A percentile compares a stretch with the other conserved stretches of the same genome.
Conservation (phyloP, 805 yeast genomes). For the Candida krabiensis region DNA sequence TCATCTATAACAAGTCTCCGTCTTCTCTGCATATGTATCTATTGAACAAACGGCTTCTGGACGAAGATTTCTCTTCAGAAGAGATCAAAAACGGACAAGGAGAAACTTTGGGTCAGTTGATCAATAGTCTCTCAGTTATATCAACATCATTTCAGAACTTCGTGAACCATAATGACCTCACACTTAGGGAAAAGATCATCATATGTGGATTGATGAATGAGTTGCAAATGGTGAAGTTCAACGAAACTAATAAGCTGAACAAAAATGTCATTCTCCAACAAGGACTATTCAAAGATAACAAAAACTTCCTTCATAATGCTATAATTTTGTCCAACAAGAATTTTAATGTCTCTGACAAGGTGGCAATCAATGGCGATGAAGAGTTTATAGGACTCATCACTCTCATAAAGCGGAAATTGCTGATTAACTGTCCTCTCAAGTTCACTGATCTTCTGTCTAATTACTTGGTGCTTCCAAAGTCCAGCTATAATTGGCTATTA, state of each 20-base stretch:
- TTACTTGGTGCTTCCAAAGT: slow-evolving; percentile 43
- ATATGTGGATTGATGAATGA: slow-evolving; percentile 35
- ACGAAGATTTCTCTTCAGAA: slow-evolving; percentile 14
- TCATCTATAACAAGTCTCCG: slow-evolving; percentile 39
- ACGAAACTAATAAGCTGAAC: slow-evolving; percentile 26
- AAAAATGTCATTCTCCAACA: slow-evolving; percentile 23
- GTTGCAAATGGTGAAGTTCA: slow-evolving; percentile 30
- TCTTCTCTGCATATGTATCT: slow-evolving; percentile 37
- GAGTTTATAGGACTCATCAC: slow-evolving; percentile 35
- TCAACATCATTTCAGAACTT: slow-evolving; percentile 19
- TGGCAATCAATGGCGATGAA: slow-evolving; percentile 22
- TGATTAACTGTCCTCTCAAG: slow-evolving; percentile 51
- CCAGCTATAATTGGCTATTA: slow-evolving; percentile 44
- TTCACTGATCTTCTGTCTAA: slow-evolving; percentile 48
- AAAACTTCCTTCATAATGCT: slow-evolving; percentile 49
- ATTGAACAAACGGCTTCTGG: slow-evolving; percentile 28
- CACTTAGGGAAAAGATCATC: slow-evolving; percentile 25
- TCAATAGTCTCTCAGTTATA: slow-evolving; percentile 27
- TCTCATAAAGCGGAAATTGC: slow-evolving; percentile 46
- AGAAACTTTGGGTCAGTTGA: slow-evolving; percentile 22
- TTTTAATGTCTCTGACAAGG: slow-evolving; percentile 26
- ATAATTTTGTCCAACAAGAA: slow-evolving; percentile 52
- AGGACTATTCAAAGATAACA: slow-evolving; percentile 34
- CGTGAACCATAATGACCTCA: slow-evolving; percentile 20
- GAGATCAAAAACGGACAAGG: neutral